Percentiles rank a stretch among this genome's conserved stretches.
phyloP scores from a whole-genome alignment of 257 asterid genomes.

The Apocynum venetum region DNA sequence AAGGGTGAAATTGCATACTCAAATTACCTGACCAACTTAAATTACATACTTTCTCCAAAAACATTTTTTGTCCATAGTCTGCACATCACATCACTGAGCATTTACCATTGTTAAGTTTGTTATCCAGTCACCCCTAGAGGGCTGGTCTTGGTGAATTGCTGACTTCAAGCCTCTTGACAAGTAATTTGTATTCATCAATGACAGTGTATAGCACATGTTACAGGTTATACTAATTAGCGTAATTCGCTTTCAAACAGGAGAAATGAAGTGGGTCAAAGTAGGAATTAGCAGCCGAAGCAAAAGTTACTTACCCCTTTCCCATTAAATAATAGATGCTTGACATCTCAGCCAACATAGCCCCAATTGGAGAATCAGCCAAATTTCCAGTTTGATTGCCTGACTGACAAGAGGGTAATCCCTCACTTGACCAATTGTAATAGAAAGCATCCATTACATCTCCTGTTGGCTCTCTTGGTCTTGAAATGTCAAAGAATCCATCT shows the following conservation, averaged over 20 bases:
- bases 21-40: background rate
- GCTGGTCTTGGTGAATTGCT: background rate
- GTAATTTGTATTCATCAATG: background rate
- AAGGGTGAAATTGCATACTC: background rate
- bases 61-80: background rate
- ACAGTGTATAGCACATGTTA: background rate
- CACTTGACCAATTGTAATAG: constrained; percentile 29
- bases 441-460: constrained; percentile 29
- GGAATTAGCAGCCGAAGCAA: constrained; percentile 8
- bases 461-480: constrained; percentile 32
- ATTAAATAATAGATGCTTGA: constrained; percentile 49
- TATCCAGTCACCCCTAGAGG: background rate
- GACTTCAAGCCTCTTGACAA: background rate
- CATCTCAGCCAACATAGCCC: constrained; percentile 62
- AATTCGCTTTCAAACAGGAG: background rate
- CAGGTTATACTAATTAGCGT: background rate
- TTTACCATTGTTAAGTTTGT: background rate
- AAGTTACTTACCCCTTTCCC: constrained; percentile 65
- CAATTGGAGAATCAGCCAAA: constrained; percentile 40
- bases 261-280: background rate
- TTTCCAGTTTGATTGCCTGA: constrained; percentile 32
- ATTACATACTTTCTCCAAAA: background rate
- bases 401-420: constrained; percentile 29
- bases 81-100: background rate
- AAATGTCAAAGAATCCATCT: constrained; percentile 60